Evolutionary conservation across 2,329 filamentous ascomycete genomes (phyloP).

Genomic region (Parasarocladium wereldwijsianum): DNA sequence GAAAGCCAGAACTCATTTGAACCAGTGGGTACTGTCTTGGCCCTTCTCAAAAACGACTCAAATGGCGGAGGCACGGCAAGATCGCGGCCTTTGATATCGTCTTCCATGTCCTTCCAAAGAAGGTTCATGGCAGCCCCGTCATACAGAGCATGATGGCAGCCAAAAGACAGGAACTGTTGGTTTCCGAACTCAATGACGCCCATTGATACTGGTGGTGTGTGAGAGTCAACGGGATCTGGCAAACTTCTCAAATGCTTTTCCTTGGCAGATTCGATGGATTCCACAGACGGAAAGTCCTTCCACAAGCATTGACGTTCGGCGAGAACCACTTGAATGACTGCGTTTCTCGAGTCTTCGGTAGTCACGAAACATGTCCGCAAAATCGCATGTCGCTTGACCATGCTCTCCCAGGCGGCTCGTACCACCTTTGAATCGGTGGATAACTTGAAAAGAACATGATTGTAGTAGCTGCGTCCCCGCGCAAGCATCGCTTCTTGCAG

Average conservation of each 20-base stretch:
- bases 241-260: slow-evolving; percentile 24
- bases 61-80: slow-evolving; percentile 41
- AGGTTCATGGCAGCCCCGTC: slow-evolving; percentile 64
- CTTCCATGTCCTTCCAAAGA: slow-evolving; percentile 57
- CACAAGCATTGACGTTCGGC: slow-evolving; percentile 26
- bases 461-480: slow-evolving; percentile 48
- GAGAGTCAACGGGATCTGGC: slow-evolving; percentile 25
- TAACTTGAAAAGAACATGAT: slow-evolving; percentile 53
- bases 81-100: slow-evolving; percentile 27
- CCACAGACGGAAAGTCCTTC: slow-evolving; percentile 18
- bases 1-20: slow-evolving; percentile 52
- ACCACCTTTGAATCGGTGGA: slow-evolving; percentile 33
- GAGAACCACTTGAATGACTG: slow-evolving; percentile 62
- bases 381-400: slow-evolving; percentile 57
- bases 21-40: slow-evolving; percentile 30
- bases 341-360: slow-evolving; percentile 42
- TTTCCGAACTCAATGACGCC: slow-evolving; percentile 21
- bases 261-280: slow-evolving; percentile 21
- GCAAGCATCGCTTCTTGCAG: slow-evolving; percentile 79
- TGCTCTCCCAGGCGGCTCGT: slow-evolving; percentile 42
- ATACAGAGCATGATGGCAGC: slow-evolving; percentile 70
- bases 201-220: slow-evolving; percentile 29
- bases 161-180: slow-evolving; percentile 27
- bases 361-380: slow-evolving; percentile 61
- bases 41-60: slow-evolving; percentile 46